Evolutionary conservation across 805 yeast genomes (phyloP), one percentile per base, ranked within the genome.

Genomic region (Brettanomyces bruxellensis): DNA sequence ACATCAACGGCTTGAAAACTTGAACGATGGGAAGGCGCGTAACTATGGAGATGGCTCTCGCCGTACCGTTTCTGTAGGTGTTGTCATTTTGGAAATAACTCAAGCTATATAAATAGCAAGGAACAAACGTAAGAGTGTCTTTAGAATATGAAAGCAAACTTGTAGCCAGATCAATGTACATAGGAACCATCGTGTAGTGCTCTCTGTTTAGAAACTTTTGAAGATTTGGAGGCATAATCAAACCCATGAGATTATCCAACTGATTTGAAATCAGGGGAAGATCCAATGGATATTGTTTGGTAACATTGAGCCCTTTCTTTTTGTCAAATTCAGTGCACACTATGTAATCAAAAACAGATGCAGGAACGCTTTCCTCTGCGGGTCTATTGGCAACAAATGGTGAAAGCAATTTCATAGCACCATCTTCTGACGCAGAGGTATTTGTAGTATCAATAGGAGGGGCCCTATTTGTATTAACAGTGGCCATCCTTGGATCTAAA

Each of bases 291-390:
- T 74, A 71, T 55, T 82, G 89, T 52, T 76, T 75, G 45, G 69
- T 68, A 32, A 88, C 64, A 4, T 76, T 68, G 0, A 93, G 82
- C 0, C 96, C 96, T 46, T 78, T 70, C 55, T 77, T 82, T 51
- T 82, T 78, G 59, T 88, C 93, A 60, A 88, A 89, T 63, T 85
- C 90, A 1, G 91, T 85, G 5, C 88, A 72, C 32, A 87, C 44
- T 1, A 63, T 51, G 38, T 57, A 61, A n/a, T 60, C 62, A 13
- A 58, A 45, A 9, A 48, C 46, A 2, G 47, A 41, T 6, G 43
- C 22, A 4, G 42, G 40, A n/a, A 25, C 34, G 11, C 43, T 24
- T 18, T 35, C 38, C 13, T 35, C 38, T 8, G 38, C 38, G n/a
- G 38, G 13, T 8, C n/a, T 5, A 4, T 9, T 14, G 40, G 30